Base-by-base conservation (phyloP, 164 flowering plant species). In the Kingdonia uniflora region DNA sequence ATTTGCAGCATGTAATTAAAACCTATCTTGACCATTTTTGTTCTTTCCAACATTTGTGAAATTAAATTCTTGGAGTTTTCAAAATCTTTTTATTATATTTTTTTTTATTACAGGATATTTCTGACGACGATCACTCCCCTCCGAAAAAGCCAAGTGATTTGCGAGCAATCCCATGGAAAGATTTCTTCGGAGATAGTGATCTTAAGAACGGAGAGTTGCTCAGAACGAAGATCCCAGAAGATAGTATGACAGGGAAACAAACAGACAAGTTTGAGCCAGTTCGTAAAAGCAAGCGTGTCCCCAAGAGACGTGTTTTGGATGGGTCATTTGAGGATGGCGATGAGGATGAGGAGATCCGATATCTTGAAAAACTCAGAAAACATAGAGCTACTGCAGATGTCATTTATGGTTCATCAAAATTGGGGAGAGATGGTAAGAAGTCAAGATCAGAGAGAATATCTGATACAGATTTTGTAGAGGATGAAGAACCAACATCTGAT, bases 321-420 rank as follows among this genome's bases (percentile, higher is more conserved):
- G 80, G 59, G 48, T 82, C 66, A n/a, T 73, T 72, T 70, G 82
- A 76, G 54, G 88, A 85, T 17, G 84, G 72, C 0, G 79, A 85
- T 37, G 84, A 81, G 15, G 96, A 92, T 72, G 92, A 79, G 60
- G 99, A 94, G 78, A 77, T 94, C 50, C 80, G 87, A 14, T 94
- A 79, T 63, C 65, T 94, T 53, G 89, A 85, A 69, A 85, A 82
- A 65, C 82, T 89, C 15, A 83, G 75, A 63, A 64, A 68, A 52
- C 65, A 77, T 2, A 94, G 66, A 61, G 35, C 43, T 25, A 10
- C 58, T 24, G 45, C 55, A 22, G 57, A 52, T 49, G 19, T 24
- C 22, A 77, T 65, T 43, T 16, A 44, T 59, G 69, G 60, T 23
- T 41, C 63, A 26, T 67, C 62, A 22, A 71, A 56, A 52, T 59